Evolutionary conservation across 148 eudicot species (phyloP).

Genomic region (Rhododendron vialii): DNA sequence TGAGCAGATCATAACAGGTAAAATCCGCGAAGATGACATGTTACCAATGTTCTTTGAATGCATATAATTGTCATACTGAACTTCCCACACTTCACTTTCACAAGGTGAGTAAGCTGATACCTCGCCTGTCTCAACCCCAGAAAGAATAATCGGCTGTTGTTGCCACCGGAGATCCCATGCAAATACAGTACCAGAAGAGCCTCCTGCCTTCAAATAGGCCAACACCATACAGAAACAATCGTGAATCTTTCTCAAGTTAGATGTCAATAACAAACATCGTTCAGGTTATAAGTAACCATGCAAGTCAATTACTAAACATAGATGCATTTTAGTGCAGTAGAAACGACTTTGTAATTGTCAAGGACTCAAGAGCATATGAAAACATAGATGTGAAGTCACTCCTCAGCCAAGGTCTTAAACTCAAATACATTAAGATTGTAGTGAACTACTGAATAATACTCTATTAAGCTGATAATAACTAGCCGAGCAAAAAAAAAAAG

Average conservation of each 20-base stretch:
- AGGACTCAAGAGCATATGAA: no score
- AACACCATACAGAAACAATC: neutral
- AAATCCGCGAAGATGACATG: slow-evolving; percentile 52
- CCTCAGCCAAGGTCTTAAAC: neutral
- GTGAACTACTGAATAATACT: neutral
- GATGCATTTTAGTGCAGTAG: neutral
- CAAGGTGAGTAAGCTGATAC: slow-evolving; percentile 35
- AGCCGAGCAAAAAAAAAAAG: no score
- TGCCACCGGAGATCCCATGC: slow-evolving; percentile 95
- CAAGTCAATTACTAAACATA: neutral
- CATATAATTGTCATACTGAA: slow-evolving; percentile 68
- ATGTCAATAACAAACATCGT: neutral
- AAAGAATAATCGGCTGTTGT: slow-evolving; percentile 74
- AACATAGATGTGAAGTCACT: neutral
- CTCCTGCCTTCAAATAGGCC: slow-evolving; percentile 71
- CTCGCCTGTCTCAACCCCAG: slow-evolving; percentile 53
- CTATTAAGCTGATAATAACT: neutral
- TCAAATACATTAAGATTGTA: neutral
- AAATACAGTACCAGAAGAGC: slow-evolving; percentile 85
- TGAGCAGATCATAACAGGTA: slow-evolving; percentile 89
- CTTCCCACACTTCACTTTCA: slow-evolving; percentile 96
- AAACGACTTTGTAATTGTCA: neutral
- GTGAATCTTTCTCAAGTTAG: neutral
- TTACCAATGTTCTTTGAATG: slow-evolving; percentile 51
- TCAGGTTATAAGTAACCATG: neutral